Evolutionary conservation across 2,329 filamentous ascomycete genomes (phyloP).

Genomic region (Thelonectria rubi): DNA sequence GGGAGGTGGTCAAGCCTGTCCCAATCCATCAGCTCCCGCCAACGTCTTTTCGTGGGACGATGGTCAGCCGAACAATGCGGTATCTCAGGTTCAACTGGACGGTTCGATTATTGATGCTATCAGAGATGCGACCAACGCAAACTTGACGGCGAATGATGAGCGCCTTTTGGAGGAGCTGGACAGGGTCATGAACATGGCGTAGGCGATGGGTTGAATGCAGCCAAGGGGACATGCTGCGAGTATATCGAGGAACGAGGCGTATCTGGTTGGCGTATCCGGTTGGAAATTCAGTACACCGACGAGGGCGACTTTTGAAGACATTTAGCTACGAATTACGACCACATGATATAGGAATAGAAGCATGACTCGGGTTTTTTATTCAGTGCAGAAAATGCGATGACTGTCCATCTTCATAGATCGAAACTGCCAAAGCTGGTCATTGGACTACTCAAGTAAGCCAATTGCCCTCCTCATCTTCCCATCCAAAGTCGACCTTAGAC

Average conservation of each 20-base stretch:
- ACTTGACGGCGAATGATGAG: conserved; percentile 5
- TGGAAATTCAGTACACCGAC: no score
- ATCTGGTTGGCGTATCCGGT: no score
- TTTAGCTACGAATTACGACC: neutral
- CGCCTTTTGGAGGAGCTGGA: conserved; percentile 7
- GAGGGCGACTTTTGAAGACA: no score
- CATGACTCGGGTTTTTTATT: neutral
- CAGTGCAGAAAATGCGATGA: neutral
- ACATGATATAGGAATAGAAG: neutral
- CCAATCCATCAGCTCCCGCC: neutral
- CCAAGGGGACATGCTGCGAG: no score
- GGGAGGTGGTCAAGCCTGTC: neutral
- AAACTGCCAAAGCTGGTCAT: neutral
- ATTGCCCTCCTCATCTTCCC: conserved; percentile 20
- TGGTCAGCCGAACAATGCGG: neutral
- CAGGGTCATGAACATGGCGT: conserved; percentile 11
- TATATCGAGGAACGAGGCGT: neutral
- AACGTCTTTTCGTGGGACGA: conserved; percentile 3
- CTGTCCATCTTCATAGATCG: neutral
- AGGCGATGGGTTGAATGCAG: neutral
- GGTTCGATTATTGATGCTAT: conserved; percentile 5
- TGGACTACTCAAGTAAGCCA: conserved; percentile 3
- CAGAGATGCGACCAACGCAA: conserved; percentile 2
- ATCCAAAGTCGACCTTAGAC: conserved; percentile 20
- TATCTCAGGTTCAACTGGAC: neutral